Conservation (phyloP, 495 filamentous ascomycete genomes). For the Eremomyces bilateralis region DNA sequence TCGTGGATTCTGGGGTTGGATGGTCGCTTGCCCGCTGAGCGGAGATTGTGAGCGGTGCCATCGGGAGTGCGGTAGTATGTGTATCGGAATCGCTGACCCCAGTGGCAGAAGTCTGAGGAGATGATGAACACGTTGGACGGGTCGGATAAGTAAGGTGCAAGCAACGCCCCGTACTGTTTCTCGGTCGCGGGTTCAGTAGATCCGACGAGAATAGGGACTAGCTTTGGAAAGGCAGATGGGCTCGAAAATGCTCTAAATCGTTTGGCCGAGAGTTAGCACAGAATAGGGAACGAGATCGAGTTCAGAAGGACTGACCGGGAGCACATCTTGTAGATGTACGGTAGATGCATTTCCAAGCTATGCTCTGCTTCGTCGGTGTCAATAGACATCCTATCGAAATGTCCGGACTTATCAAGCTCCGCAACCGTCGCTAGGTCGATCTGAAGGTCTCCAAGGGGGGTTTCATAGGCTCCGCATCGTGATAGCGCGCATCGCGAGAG, state of each 20-base stretch:
- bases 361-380: slow-evolving; percentile 70
- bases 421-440: slow-evolving; percentile 48
- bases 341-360: slow-evolving; percentile 90
- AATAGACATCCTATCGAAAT: slow-evolving; percentile 53
- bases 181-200: slow-evolving; percentile 44
- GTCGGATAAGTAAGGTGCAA: slow-evolving; percentile 65
- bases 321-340: slow-evolving; percentile 76
- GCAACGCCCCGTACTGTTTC: slow-evolving; percentile 39
- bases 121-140: slow-evolving; percentile 64
- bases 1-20: slow-evolving; percentile 48
- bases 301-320: slow-evolving; percentile 17
- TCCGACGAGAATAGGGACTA: slow-evolving; percentile 84
- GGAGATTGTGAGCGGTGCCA: slow-evolving; percentile 10
- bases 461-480: slow-evolving; percentile 50
- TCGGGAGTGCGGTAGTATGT: slow-evolving; percentile 46
- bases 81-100: slow-evolving; percentile 75
- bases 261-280: slow-evolving; percentile 1
- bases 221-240: slow-evolving; percentile 35
- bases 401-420: slow-evolving; percentile 35
- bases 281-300: slow-evolving; percentile 20
- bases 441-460: slow-evolving; percentile 60
- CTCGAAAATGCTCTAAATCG: slow-evolving; percentile 14
- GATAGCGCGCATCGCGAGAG: slow-evolving; percentile 60
- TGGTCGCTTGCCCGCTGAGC: slow-evolving; percentile 1
- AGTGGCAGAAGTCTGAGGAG: slow-evolving; percentile 92